Percentiles rank a stretch among this genome's conserved stretches.
These are phyloP conservation scores for Phytophthora sojae DNA, from an alignment of 352 stramenopile species.

Conservation along the genomic window DNA sequence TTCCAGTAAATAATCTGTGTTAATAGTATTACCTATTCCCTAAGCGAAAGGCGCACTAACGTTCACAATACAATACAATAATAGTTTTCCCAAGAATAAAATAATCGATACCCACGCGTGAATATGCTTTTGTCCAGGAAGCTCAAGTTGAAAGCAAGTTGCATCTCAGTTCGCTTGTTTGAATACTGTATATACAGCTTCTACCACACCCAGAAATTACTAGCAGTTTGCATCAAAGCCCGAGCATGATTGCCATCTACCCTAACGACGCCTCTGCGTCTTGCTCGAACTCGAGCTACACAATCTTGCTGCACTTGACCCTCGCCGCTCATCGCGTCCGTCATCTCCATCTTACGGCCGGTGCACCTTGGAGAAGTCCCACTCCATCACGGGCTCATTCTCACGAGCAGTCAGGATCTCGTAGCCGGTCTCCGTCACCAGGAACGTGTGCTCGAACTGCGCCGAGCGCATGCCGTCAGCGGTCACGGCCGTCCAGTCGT, in stretches of 20 bases:
- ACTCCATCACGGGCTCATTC: constrained; percentile 89
- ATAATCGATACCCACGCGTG: too few relatives aligned
- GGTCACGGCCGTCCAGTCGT: constrained; percentile 98
- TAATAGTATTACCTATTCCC: too few relatives aligned
- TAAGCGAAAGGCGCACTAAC: too few relatives aligned
- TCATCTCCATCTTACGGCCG: constrained; percentile 36
- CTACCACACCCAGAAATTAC: constrained; percentile 2
- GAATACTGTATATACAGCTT: neutral
- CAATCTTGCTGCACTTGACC: neutral
- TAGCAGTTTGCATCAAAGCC: neutral
- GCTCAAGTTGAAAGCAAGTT: too few relatives aligned
- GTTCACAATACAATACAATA: too few relatives aligned
- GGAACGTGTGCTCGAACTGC: constrained; percentile 98
- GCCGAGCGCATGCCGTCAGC: constrained; percentile 95
- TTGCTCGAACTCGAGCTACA: constrained; percentile 11
- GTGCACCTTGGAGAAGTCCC: constrained; percentile 85
- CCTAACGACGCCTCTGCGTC: constrained; percentile 8
- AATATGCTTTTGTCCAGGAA: too few relatives aligned
- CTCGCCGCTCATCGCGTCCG: neutral
- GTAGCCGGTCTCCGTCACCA: constrained; percentile 97
- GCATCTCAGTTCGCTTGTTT: too few relatives aligned
- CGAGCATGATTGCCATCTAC: constrained; percentile 16
- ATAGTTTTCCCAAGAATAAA: too few relatives aligned
- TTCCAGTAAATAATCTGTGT: too few relatives aligned
- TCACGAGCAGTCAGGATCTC: constrained; percentile 96